Base-by-base conservation (phyloP, 2,329 filamentous ascomycete genomes). In the Lachnellula arida region DNA sequence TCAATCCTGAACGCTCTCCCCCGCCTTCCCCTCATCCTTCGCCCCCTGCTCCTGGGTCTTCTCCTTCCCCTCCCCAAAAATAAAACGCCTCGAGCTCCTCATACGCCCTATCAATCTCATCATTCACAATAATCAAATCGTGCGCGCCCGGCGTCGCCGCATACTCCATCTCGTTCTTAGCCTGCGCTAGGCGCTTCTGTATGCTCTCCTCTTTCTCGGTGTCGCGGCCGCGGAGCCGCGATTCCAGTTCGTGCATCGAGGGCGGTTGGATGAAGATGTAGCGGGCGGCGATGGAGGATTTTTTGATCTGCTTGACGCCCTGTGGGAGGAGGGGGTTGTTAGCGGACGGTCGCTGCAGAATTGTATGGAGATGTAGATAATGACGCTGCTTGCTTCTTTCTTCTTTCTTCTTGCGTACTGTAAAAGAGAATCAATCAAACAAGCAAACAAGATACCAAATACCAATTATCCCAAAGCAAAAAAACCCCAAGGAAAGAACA, bases 301-400 rank as follows among this genome's bases (percentile, higher is more conserved):
- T 81, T 73, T 91, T 91, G 68, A 97, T 89, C 75, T 97, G 92
- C 77, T 96, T 96, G 56, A 97, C 91, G 58, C 92, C 92, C 81
- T 85, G 42, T 17, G 8, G 4, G 8, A 5, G 5, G 9, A 4
- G 2, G 14, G 5, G 6, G 5, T n/a, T 5, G 15, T 40, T 40
- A 40, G 37, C 37, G 5, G 5, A n/a, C 14, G 14, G 17, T 12
- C 14, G 17, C 4, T 37, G 11, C 35, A 11, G 9, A 1, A 28
- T 9, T 9, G 7, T 25, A 47, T 9, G 49, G 28, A n/a, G n/a
- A n/a, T n/a, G n/a, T 22, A 22, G 22, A 22, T 22, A n/a, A n/a
- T n/a, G n/a, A n/a, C n/a, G n/a, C n/a, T n/a, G n/a, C n/a, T n/a
- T n/a, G n/a, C n/a, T n/a, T n/a, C n/a, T n/a, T n/a, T n/a, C n/a